Evolutionary conservation across 805 yeast species (phyloP).

Genomic region (Saccharomycopsis olivae): DNA sequence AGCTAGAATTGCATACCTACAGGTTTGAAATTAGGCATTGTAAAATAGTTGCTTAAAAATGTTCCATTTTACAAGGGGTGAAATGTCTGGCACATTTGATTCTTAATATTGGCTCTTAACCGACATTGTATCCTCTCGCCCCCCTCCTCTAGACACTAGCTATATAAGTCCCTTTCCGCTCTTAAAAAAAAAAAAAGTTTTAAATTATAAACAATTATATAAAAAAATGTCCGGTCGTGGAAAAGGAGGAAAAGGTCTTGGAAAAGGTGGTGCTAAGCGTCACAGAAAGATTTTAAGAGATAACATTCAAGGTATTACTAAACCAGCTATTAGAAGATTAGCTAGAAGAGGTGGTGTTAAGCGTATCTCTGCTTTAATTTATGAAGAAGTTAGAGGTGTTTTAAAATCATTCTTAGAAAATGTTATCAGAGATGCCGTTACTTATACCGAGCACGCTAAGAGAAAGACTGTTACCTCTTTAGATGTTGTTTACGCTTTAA

Average conservation of each 20-base stretch:
- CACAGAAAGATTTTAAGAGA: slow-evolving; percentile 99
- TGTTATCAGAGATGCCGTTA: slow-evolving; percentile 98
- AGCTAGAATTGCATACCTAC: too few species aligned
- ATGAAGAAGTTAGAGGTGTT: slow-evolving; percentile 98
- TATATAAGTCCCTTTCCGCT: too few species aligned
- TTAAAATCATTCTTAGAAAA: slow-evolving; percentile 91
- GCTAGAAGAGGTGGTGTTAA: slow-evolving; percentile 99
- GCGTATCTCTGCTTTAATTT: slow-evolving; percentile 98
- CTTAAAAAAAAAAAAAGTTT: too few species aligned
- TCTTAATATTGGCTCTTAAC: background rate
- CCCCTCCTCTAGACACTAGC: too few species aligned
- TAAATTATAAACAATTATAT: slow-evolving; percentile 13
- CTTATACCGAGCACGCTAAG: slow-evolving; percentile 99
- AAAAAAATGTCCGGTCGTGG: slow-evolving; percentile 93
- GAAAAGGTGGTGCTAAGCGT: slow-evolving; percentile 99
- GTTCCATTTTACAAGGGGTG: background rate
- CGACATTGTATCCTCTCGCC: too few species aligned
- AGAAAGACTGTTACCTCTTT: slow-evolving; percentile 99
- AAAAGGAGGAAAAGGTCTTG: slow-evolving; percentile 99
- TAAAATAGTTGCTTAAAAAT: too few species aligned
- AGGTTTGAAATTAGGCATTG: too few species aligned
- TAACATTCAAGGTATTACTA: slow-evolving; percentile 98
- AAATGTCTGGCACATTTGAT: background rate
- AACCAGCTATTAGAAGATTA: slow-evolving; percentile 99
- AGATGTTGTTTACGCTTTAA: slow-evolving; percentile 97